Conservation (phyloP, 345 rosid genomes). For the Salix koriyanagi region DNA sequence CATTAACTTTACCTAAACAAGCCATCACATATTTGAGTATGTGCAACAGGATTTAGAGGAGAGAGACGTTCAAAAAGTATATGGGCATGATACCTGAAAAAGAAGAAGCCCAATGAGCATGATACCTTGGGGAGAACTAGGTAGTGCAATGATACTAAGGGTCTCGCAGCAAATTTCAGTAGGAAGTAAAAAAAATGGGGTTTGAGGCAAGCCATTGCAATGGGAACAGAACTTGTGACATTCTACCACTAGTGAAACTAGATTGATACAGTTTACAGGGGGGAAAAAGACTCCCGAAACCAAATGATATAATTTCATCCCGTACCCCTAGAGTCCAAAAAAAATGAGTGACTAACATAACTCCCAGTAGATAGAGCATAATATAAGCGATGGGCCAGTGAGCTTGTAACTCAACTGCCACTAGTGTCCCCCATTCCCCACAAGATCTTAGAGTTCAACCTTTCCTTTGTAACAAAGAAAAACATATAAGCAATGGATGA, state of each 20-base stretch:
- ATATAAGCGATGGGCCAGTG: too few species aligned
- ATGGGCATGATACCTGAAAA: conserved; percentile 82
- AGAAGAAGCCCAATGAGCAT: background rate
- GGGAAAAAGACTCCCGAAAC: background rate
- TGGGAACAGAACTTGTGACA: background rate
- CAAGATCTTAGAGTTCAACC: too few species aligned
- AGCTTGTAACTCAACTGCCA: too few species aligned
- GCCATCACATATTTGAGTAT: conserved; percentile 69
- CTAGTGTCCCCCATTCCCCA: too few species aligned
- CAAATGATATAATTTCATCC: background rate
- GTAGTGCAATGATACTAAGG: background rate
- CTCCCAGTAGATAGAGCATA: background rate
- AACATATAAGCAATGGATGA: background rate
- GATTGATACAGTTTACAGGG: background rate
- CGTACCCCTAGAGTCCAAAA: background rate
- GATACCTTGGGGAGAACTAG: background rate
- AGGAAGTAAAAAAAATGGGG: background rate
- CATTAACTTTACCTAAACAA: conserved; percentile 59
- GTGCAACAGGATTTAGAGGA: conserved; percentile 87
- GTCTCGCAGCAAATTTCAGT: background rate
- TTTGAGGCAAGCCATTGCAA: background rate
- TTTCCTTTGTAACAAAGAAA: background rate
- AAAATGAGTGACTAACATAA: background rate
- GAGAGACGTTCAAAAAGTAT: conserved; percentile 74
- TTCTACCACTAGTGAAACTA: background rate